Conservation (phyloP, 1,284 basidiomycete species). For the Sanghuangporus weigelae region DNA sequence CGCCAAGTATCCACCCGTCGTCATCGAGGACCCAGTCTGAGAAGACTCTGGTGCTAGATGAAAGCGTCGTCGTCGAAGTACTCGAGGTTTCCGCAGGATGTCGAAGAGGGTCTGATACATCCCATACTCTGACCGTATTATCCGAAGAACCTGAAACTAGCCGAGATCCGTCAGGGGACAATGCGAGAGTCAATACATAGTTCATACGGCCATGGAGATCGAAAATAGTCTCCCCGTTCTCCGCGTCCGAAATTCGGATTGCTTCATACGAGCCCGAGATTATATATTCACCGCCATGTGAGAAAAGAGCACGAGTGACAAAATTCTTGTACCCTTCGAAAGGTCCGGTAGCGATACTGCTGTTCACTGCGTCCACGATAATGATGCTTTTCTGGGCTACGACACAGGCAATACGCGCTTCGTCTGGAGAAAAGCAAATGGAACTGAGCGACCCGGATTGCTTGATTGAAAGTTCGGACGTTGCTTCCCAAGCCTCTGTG, state of each 20-base stretch:
- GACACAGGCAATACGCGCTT: too few species aligned
- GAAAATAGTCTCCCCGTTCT: neutral
- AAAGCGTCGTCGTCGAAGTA: neutral
- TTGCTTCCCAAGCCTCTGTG: too few species aligned
- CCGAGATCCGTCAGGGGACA: neutral
- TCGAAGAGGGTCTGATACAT: neutral
- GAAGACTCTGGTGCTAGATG: neutral
- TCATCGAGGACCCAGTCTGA: neutral
- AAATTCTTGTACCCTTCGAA: slow-evolving; percentile 5
- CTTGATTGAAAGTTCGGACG: too few species aligned
- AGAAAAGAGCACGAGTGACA: slow-evolving; percentile 1
- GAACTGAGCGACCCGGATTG: too few species aligned
- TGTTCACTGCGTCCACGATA: neutral
- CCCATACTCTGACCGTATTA: neutral
- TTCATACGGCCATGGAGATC: neutral
- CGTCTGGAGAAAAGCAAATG: too few species aligned
- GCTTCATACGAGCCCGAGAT: slow-evolving; percentile 96
- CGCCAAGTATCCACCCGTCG: neutral
- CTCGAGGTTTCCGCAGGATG: neutral
- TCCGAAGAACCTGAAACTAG: neutral
- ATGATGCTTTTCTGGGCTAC: neutral
- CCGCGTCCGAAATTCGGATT: slow-evolving; percentile 87
- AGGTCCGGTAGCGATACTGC: neutral
- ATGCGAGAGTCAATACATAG: neutral
- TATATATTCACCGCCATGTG: slow-evolving; percentile 12